A percentile compares a stretch with the other conserved stretches of the same genome.
These are phyloP conservation scores for Limonium bicolor DNA, from an alignment of 148 eudicot genomes.

Conservation along the genomic window DNA sequence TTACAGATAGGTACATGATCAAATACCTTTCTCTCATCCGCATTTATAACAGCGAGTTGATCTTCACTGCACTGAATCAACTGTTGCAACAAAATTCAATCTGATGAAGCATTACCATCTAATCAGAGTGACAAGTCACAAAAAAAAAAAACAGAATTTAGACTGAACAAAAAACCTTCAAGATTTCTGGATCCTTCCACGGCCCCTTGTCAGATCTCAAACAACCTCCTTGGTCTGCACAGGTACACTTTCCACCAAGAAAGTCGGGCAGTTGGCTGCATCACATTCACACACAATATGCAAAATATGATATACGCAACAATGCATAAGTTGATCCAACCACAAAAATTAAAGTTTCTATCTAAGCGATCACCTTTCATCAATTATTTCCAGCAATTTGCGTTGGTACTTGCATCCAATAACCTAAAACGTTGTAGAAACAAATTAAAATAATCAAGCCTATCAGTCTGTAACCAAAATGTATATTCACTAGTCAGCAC, in stretches of 20 bases:
- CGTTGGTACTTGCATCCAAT: conserved; percentile 54
- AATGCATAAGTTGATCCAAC: neutral
- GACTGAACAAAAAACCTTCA: conserved; percentile 23
- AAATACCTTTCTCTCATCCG: conserved; percentile 22
- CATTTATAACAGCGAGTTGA: conserved; percentile 19
- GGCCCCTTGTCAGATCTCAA: conserved; percentile 75
- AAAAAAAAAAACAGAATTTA: neutral
- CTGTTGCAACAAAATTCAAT: conserved; percentile 12
- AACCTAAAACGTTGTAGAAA: conserved; percentile 32
- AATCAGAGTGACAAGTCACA: neutral
- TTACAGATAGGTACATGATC: too few relatives aligned
- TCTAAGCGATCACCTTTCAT: conserved; percentile 30
- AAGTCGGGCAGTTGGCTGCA: conserved; percentile 67
- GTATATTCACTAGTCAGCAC: too few relatives aligned
- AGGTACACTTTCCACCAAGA: conserved; percentile 65
- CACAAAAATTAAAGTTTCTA: neutral
- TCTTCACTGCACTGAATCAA: conserved; percentile 20
- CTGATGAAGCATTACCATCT: neutral
- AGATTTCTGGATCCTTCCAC: conserved; percentile 55
- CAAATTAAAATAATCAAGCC: neutral
- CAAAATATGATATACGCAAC: conserved; percentile 2
- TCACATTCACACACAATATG: conserved; percentile 8
- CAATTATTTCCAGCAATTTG: conserved; percentile 72
- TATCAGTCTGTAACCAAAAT: neutral
- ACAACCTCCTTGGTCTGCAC: conserved; percentile 66